Evolutionary conservation across 768 basidiomycete genomes (phyloP).

Genomic region (Pisolithus marmoratus): DNA sequence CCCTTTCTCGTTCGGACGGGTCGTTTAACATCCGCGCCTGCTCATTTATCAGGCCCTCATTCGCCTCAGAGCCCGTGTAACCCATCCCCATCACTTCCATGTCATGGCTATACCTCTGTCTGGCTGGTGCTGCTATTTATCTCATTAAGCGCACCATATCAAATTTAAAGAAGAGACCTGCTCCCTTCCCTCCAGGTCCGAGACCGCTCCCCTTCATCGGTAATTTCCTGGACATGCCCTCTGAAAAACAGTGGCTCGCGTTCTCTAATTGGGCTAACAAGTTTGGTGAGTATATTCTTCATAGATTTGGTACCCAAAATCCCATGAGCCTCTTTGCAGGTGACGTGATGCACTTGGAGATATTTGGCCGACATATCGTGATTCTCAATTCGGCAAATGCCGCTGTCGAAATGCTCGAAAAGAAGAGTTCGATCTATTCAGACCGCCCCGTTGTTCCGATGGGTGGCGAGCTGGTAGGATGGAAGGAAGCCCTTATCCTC

Average conservation of each 20-base stretch:
- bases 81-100: background rate
- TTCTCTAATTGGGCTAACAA: constrained; percentile 34
- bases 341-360: background rate
- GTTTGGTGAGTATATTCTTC: constrained; percentile 30
- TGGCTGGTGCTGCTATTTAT: background rate
- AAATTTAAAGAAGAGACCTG: background rate
- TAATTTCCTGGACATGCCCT: constrained; percentile 37
- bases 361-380: constrained; percentile 41
- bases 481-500: background rate
- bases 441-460: constrained; percentile 1
- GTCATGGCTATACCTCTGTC: background rate
- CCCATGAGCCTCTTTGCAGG: background rate
- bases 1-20: too few species aligned
- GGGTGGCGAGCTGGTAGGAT: constrained; percentile 4
- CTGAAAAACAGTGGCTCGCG: constrained; percentile 31
- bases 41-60: too few species aligned
- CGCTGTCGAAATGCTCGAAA: constrained; percentile 45
- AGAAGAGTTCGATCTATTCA: constrained; percentile 46
- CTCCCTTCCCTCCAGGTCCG: constrained; percentile 42
- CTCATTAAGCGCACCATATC: background rate
- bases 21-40: too few species aligned
- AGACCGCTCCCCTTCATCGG: constrained; percentile 29
- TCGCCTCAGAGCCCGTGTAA: too few species aligned
- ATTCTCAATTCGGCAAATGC: constrained; percentile 42
- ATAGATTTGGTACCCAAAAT: background rate